phyloP scores from a whole-genome alignment of 1,284 basidiomycete genomes.

The Athelia psychrophila region DNA sequence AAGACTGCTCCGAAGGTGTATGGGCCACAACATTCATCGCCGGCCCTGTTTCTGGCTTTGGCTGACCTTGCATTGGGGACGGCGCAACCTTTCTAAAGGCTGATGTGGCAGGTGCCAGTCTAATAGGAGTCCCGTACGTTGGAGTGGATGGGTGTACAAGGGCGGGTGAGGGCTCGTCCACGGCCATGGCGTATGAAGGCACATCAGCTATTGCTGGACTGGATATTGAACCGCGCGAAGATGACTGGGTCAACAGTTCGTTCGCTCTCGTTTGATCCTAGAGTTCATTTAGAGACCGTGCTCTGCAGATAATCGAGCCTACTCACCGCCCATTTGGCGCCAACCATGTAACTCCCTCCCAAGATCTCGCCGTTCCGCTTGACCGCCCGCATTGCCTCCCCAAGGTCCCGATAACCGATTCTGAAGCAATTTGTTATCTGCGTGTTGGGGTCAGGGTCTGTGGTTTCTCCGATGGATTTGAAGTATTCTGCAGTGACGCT shows the following conservation, averaged over 20 bases:
- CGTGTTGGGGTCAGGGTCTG: conserved; percentile 57
- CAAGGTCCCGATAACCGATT: conserved; percentile 65
- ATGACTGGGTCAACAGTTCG: conserved; percentile 43
- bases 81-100: conserved; percentile 54
- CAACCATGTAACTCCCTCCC: conserved; percentile 75
- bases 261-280: conserved; percentile 62
- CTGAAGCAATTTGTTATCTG: conserved; percentile 71
- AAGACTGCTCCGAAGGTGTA: conserved; percentile 22
- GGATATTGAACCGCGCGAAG: conserved; percentile 19
- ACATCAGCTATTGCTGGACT: conserved; percentile 4
- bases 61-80: conserved; percentile 30
- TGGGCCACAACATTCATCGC: conserved; percentile 7
- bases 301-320: not conserved
- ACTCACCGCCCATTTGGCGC: conserved; percentile 76
- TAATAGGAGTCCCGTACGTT: conserved; percentile 60
- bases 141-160: conserved; percentile 18
- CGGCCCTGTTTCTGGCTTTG: conserved; percentile 7
- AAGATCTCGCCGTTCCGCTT: conserved; percentile 77
- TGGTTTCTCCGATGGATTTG: conserved; percentile 61
- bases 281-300: not conserved
- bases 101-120: conserved; percentile 63
- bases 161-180: conserved; percentile 37
- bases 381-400: conserved; percentile 71
- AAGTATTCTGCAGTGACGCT: conserved; percentile 69
- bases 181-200: conserved; percentile 36